phyloP scores from a whole-genome alignment of 768 basidiomycete genomes.

The Boletus coccyginus region DNA sequence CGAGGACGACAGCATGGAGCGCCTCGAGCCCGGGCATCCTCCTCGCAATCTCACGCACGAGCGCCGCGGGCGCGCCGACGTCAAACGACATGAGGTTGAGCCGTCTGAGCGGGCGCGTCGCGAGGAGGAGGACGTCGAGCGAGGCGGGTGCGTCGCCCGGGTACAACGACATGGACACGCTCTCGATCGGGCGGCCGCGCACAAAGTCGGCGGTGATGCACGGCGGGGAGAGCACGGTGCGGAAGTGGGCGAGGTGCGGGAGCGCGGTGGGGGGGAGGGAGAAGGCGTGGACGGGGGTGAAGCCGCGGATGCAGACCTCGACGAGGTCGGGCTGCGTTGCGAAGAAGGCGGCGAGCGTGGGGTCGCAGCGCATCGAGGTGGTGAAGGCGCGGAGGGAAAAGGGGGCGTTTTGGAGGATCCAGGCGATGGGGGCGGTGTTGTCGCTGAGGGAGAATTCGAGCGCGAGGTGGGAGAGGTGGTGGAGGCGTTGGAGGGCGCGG shows the following conservation, averaged over 20 bases:
- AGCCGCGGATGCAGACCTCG: conserved; percentile 57
- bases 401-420: conserved; percentile 46
- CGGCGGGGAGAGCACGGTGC: conserved; percentile 53
- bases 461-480: conserved; percentile 39
- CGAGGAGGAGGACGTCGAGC: conserved; percentile 42
- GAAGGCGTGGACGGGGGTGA: conserved; percentile 36
- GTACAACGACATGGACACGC: conserved; percentile 53
- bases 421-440: conserved; percentile 37
- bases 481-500: conserved; percentile 39
- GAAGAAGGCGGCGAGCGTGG: conserved; percentile 48
- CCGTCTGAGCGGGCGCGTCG: conserved; percentile 40
- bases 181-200: conserved; percentile 45
- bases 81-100: conserved; percentile 63
- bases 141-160: conserved; percentile 37
- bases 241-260: conserved; percentile 47
- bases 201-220: conserved; percentile 44
- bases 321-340: conserved; percentile 45
- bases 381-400: conserved; percentile 48
- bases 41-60: conserved; percentile 47
- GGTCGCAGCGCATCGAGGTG: conserved; percentile 55
- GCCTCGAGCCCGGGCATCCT: conserved; percentile 54
- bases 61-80: conserved; percentile 35
- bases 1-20: conserved; percentile 56
- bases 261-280: conserved; percentile 40
- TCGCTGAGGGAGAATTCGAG: conserved; percentile 47